These are phyloP conservation scores for Arachis stenosperma DNA, from an alignment of 306 rosid genomes.

Conservation along the genomic window DNA sequence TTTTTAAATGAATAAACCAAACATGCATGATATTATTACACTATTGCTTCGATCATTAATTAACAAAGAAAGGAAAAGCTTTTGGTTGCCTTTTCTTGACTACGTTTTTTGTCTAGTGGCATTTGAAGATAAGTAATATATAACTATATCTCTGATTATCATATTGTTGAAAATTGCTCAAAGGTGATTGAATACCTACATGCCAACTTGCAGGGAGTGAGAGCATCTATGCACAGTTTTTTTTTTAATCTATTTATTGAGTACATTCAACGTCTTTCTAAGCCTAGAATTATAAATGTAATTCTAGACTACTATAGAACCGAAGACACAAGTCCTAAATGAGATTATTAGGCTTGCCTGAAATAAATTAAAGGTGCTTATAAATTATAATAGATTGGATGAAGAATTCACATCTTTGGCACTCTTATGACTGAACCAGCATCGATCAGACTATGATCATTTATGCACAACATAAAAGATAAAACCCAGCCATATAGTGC, in stretches of 20 bases:
- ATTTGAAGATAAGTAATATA: conserved; percentile 46
- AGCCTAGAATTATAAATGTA: neutral
- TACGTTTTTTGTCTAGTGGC: conserved; percentile 40
- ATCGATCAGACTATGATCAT: too few species aligned
- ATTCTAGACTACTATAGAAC: too few species aligned
- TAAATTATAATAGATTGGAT: too few species aligned
- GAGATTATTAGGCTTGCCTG: too few species aligned
- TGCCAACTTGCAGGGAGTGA: conserved; percentile 23
- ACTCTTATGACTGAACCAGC: too few species aligned
- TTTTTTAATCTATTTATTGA: conserved; percentile 1
- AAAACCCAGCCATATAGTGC: too few species aligned
- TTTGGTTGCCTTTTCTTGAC: conserved; percentile 66
- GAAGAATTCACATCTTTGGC: too few species aligned
- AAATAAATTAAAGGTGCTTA: too few species aligned
- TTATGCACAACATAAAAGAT: too few species aligned
- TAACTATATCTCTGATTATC: conserved; percentile 43
- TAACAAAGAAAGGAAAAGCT: conserved; percentile 26
- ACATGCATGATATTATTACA: neutral
- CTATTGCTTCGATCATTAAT: neutral
- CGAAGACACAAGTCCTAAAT: too few species aligned
- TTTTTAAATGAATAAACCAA: neutral
- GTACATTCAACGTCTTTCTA: neutral
- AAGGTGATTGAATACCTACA: conserved; percentile 22
- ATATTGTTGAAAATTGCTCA: conserved; percentile 42
- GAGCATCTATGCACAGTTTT: conserved; percentile 2